Evolutionary conservation across 2,329 filamentous ascomycete species (phyloP), one percentile per base, ranked within the genome.

Genomic region (Thermoascus crustaceus): DNA sequence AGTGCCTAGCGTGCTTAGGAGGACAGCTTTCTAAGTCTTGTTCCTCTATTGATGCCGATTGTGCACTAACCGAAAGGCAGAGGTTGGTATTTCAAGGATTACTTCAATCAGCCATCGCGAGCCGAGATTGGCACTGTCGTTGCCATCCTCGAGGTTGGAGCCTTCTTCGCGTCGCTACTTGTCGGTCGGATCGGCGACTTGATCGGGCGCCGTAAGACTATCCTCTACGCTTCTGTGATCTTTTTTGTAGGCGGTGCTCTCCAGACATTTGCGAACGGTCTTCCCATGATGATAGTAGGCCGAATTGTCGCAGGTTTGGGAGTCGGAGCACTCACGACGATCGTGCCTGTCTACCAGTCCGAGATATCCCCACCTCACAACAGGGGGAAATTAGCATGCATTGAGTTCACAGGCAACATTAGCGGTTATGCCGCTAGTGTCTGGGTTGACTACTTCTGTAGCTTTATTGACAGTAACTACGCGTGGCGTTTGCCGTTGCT

Each of bases 371-470:
- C 91, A 32, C 87, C 91, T 4, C 91, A 98, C 56, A 96, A 94
- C 61, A 76, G 91, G 52, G 91, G 91, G 44, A 93, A 91, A 64
- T 73, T 98, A 42, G 91, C 89, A 16, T 96, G 91, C 60, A 96
- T 98, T 47, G 91, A 98, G 60, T 98, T 96, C 55, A 89, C 89
- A 0, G 91, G 91, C 35, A 98, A 98, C 63, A 94, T 98, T 44
- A 81, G 85, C 42, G 91, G 91, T 20, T 98, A 98, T 58, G 82
- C 89, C 36, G 87, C 86, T 35, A 96, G 89, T 49, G 89, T 96
- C 14, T 98, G 91, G 91, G 89, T 96, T 18, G 91, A 98, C 61
- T 98, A 96, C 64, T 89, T 91, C 52, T 95, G 88, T 63, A 91
- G 85, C 39, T 95, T 73, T 57, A 96, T 98, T 55, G 63, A 85